Conservation (phyloP, 2,329 filamentous ascomycete species). For the Fusarium vanettenii region DNA sequence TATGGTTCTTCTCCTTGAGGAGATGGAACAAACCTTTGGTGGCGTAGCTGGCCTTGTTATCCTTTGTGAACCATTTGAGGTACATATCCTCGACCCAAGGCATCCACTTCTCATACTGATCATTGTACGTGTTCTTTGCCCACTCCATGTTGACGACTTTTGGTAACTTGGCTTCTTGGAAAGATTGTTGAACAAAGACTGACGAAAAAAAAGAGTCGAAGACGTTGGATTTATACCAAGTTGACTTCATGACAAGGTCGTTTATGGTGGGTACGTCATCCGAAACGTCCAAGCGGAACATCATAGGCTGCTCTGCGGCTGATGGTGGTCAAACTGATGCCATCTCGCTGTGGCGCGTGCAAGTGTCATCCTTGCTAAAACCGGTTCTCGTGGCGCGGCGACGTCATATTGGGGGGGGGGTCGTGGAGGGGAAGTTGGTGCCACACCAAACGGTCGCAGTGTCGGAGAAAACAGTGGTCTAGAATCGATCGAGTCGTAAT, state of each 20-base stretch:
- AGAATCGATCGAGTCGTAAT: background rate
- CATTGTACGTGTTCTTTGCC: slow-evolving; percentile 73
- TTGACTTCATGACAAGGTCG: slow-evolving; percentile 8
- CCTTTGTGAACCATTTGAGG: slow-evolving; percentile 78
- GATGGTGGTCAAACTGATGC: slow-evolving; percentile 39
- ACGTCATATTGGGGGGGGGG: slow-evolving; percentile 35
- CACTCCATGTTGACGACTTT: slow-evolving; percentile 59
- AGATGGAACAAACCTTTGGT: slow-evolving; percentile 66
- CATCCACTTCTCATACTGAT: slow-evolving; percentile 80
- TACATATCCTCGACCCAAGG: slow-evolving; percentile 82
- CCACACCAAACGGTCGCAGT: slow-evolving; percentile 5
- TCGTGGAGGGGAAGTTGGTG: slow-evolving; percentile 1
- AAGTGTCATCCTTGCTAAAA: slow-evolving; percentile 32
- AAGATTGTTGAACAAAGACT: background rate
- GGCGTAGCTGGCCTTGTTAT: slow-evolving; percentile 80
- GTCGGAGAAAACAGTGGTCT: background rate
- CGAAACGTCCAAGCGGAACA: slow-evolving; percentile 14
- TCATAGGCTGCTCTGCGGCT: slow-evolving; percentile 32
- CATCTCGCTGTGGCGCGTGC: slow-evolving; percentile 37
- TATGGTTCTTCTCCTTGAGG: fast-evolving
- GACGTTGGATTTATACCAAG: slow-evolving; percentile 19
- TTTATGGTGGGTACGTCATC: slow-evolving; percentile 37
- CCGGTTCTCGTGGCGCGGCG: slow-evolving; percentile 36
- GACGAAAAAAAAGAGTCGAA: background rate
- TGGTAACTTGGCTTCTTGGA: background rate